A percentile compares a stretch with the other conserved stretches of the same genome.
Evolutionary conservation across 768 basidiomycete genomes (phyloP).

Genomic region (Guyanaporus albipodus): DNA sequence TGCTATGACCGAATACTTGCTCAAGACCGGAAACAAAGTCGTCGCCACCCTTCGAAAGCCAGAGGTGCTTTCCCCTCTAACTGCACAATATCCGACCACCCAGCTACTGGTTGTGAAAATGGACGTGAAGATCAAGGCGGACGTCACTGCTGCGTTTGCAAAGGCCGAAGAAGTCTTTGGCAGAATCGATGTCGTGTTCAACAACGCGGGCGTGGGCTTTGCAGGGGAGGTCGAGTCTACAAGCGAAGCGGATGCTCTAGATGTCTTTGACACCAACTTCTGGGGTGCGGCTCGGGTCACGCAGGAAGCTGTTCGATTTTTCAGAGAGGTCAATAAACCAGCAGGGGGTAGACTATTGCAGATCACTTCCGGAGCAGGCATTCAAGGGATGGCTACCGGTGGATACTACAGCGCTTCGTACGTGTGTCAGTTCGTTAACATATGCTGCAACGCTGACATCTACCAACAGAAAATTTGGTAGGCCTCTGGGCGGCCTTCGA

Average conservation of each 20-base stretch:
- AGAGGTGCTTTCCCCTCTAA: conserved; percentile 27
- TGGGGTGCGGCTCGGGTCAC: conserved; percentile 33
- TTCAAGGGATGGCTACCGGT: conserved; percentile 13
- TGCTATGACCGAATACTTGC: conserved; percentile 29
- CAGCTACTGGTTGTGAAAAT: conserved; percentile 31
- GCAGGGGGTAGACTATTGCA: conserved; percentile 38
- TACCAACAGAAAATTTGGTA: conserved; percentile 16
- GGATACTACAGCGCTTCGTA: conserved; percentile 29
- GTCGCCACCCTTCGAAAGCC: conserved; percentile 42
- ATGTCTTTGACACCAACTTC: conserved; percentile 35
- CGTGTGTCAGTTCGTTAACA: background rate
- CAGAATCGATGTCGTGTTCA: conserved; percentile 37
- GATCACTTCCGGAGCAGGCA: conserved; percentile 33
- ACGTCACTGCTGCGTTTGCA: conserved; percentile 28
- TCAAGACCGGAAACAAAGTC: conserved; percentile 35
- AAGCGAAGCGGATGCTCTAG: conserved; percentile 28
- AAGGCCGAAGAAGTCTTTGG: conserved; percentile 27
- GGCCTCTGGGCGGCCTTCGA: background rate
- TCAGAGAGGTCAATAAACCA: conserved; percentile 38
- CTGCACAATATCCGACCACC: conserved; percentile 16
- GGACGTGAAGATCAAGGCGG: conserved; percentile 28
- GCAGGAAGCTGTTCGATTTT: conserved; percentile 30
- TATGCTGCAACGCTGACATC: background rate
- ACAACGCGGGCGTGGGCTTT: conserved; percentile 30
- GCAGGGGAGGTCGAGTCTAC: conserved; percentile 36